A percentile compares a stretch with the other conserved stretches of the same genome.
Evolutionary conservation across 2,329 filamentous ascomycete species (phyloP).

Genomic region (Diaporthe velutina): DNA sequence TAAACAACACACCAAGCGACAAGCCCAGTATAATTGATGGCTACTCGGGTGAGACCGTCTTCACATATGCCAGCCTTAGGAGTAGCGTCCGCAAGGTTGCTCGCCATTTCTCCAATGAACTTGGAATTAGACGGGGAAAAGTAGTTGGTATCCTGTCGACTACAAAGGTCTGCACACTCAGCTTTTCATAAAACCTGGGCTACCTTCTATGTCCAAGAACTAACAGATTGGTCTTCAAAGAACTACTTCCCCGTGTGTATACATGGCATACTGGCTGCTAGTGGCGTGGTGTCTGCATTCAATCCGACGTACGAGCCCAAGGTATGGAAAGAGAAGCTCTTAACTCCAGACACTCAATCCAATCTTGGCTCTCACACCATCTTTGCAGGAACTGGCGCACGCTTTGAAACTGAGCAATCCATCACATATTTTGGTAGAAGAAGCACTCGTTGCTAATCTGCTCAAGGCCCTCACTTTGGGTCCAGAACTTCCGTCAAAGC

Average conservation of each 20-base stretch:
- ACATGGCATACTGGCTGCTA: slow-evolving; percentile 33
- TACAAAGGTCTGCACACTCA: slow-evolving; percentile 12
- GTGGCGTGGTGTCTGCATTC: slow-evolving; percentile 34
- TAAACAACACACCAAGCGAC: slow-evolving; percentile 29
- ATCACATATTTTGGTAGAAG: slow-evolving; percentile 29
- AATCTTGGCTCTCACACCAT: not conserved
- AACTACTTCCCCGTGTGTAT: slow-evolving; percentile 35
- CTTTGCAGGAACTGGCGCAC: slow-evolving; percentile 26
- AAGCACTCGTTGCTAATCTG: slow-evolving; percentile 14
- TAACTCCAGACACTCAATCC: not conserved
- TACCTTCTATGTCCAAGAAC: not conserved
- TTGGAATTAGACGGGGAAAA: slow-evolving; percentile 6
- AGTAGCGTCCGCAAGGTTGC: slow-evolving; percentile 31
- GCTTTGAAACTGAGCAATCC: slow-evolving; percentile 32
- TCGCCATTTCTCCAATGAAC: slow-evolving; percentile 20
- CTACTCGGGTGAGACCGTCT: slow-evolving; percentile 28
- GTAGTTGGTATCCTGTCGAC: slow-evolving; percentile 36
- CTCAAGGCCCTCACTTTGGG: not conserved
- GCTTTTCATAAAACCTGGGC: not conserved
- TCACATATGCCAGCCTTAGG: slow-evolving; percentile 35
- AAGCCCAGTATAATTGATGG: slow-evolving; percentile 35
- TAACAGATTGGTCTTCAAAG: not conserved
- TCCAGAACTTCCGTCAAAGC: not conserved
- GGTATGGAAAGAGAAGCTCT: not conserved
- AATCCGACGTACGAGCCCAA: slow-evolving; percentile 34